Evolutionary conservation across 2,329 filamentous ascomycete genomes (phyloP).

Genomic region (Escovopsis sp.): DNA sequence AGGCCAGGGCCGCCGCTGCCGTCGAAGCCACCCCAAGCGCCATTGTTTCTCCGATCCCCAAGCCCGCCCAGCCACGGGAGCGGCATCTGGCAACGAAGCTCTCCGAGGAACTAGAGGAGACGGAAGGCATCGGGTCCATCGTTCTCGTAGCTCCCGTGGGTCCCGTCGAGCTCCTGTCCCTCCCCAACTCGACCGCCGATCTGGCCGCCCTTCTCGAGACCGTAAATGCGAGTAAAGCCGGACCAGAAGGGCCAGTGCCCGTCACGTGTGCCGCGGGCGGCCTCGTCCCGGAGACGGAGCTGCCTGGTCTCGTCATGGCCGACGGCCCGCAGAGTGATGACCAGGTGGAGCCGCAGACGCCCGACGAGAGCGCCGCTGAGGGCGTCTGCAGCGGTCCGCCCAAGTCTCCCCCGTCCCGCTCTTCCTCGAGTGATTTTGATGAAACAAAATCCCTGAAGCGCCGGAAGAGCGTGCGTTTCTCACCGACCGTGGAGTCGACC

Average conservation of each 20-base stretch:
- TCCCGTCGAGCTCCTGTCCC: constrained; percentile 25
- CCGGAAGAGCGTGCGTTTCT: constrained; percentile 55
- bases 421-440: constrained; percentile 8
- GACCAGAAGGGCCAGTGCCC: not conserved
- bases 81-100: not conserved
- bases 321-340: constrained; percentile 3
- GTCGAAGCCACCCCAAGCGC: too few relatives aligned
- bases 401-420: constrained; percentile 4
- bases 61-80: not conserved
- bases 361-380: constrained; percentile 5
- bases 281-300: not conserved
- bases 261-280: too few relatives aligned
- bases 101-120: not conserved
- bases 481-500: constrained; percentile 48
- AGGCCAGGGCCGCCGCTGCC: constrained; percentile 8
- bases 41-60: not conserved
- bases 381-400: constrained; percentile 1
- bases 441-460: constrained; percentile 20
- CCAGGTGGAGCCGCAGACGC: constrained; percentile 2
- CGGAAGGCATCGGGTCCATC: not conserved
- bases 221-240: not conserved
- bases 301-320: not conserved
- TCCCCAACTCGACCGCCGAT: constrained; percentile 37
- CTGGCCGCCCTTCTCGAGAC: not conserved
- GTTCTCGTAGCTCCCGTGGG: constrained; percentile 24